phyloP scores from a whole-genome alignment of 2,329 filamentous ascomycete species.

The Hypoxylon rubiginosum region DNA sequence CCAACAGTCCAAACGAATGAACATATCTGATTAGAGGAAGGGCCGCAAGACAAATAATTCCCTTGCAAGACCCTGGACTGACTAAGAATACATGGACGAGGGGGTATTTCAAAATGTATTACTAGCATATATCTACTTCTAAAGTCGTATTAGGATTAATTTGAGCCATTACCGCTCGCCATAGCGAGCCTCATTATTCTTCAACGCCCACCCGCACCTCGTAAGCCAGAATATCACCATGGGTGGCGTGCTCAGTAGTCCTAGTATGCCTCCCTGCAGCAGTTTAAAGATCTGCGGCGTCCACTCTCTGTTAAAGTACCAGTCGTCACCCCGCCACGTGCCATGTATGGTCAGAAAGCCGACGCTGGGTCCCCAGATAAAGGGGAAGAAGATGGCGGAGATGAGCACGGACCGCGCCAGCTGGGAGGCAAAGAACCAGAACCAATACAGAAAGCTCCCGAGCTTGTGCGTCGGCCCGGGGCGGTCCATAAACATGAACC shows the following conservation, averaged over 20 bases:
- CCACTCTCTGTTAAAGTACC: slow-evolving; percentile 59
- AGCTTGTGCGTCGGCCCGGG: slow-evolving; percentile 45
- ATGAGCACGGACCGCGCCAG: slow-evolving; percentile 54
- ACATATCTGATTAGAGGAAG: too few species aligned
- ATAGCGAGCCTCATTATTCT: slow-evolving; percentile 45
- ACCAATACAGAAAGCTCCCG: slow-evolving; percentile 51
- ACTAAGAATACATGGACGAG: too few species aligned
- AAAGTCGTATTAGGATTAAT: slow-evolving; percentile 7
- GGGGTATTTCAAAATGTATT: slow-evolving; percentile 21
- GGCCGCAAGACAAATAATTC: too few species aligned
- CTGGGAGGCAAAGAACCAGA: slow-evolving; percentile 54
- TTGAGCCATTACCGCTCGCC: slow-evolving; percentile 35
- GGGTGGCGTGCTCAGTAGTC: slow-evolving; percentile 61
- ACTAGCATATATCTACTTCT: slow-evolving; percentile 31
- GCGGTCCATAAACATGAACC: slow-evolving; percentile 60
- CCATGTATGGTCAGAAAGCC: slow-evolving; percentile 60
- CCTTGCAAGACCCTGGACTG: too few species aligned
- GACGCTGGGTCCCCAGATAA: slow-evolving; percentile 61
- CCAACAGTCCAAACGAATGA: too few species aligned
- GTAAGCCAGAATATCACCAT: slow-evolving; percentile 66
- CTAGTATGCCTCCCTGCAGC: slow-evolving; percentile 61
- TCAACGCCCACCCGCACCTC: slow-evolving; percentile 61
- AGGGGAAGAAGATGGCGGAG: slow-evolving; percentile 56
- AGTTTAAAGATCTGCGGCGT: slow-evolving; percentile 65
- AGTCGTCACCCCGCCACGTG: slow-evolving; percentile 57